These are phyloP conservation scores for Aspergillus asperescens DNA, from an alignment of 495 filamentous ascomycete genomes.

Conservation along the genomic window DNA sequence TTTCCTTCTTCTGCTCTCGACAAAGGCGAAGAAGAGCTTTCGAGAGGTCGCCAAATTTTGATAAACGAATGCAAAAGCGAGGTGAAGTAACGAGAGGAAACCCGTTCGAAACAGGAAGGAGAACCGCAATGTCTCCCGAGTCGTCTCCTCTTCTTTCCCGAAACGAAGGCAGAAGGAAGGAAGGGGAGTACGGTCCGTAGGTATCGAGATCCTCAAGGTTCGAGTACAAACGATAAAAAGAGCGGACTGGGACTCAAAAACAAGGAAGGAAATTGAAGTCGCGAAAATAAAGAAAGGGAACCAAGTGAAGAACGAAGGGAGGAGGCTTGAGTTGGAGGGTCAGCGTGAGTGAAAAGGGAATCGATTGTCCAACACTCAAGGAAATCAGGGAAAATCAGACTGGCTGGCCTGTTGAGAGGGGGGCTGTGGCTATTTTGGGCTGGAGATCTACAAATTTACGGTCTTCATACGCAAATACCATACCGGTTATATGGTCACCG, in stretches of 20 bases:
- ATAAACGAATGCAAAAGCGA: slow-evolving; percentile 27
- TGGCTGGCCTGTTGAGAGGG: slow-evolving; percentile 19
- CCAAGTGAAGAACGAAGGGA: slow-evolving; percentile 24
- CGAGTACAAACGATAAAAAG: slow-evolving; percentile 22
- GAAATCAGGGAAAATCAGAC: slow-evolving; percentile 23
- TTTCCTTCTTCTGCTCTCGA: slow-evolving; percentile 4
- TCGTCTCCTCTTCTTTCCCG: slow-evolving; percentile 31
- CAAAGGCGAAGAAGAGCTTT: slow-evolving; percentile 3
- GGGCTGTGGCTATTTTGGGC: slow-evolving; percentile 43
- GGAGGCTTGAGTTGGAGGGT: slow-evolving; percentile 21
- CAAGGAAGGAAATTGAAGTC: slow-evolving; percentile 25
- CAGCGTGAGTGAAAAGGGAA: slow-evolving; percentile 31
- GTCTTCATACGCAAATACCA: slow-evolving; percentile 2
- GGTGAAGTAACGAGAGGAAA: slow-evolving; percentile 14
- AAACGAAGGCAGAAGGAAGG: slow-evolving; percentile 24
- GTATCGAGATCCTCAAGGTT: neutral
- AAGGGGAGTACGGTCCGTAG: slow-evolving; percentile 16
- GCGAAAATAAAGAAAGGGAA: slow-evolving; percentile 30
- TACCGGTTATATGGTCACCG: neutral
- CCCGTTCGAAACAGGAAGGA: slow-evolving; percentile 9
- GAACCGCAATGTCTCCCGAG: slow-evolving; percentile 13
- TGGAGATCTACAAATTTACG: slow-evolving; percentile 33
- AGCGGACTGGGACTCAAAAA: slow-evolving; percentile 23
- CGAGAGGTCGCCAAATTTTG: slow-evolving; percentile 4
- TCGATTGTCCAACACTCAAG: slow-evolving; percentile 24